A percentile compares a stretch with the other conserved stretches of the same genome.
Conservation (phyloP, 805 yeast species). For the Saccharomycopsis fodiens region DNA sequence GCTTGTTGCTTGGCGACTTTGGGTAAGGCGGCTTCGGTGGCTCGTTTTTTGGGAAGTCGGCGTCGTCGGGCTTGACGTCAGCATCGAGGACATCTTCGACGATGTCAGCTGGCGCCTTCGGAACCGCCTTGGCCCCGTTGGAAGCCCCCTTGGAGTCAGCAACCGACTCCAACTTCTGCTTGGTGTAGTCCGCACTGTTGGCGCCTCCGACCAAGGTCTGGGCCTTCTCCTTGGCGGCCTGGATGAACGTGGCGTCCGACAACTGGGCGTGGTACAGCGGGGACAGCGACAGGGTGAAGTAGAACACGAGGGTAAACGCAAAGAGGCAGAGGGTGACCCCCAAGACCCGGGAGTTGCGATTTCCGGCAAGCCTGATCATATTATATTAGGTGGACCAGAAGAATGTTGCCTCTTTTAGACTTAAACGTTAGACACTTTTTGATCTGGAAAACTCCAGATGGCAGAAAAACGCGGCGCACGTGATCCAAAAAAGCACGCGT, state of each 20-base stretch:
- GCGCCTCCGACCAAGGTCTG: conserved; percentile 7
- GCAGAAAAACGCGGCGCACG: too few species aligned
- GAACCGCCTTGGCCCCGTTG: neutral
- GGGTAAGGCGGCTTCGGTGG: conserved; percentile 19
- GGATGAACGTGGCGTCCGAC: conserved; percentile 7
- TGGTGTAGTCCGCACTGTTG: neutral
- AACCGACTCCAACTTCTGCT: neutral
- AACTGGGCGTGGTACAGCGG: conserved; percentile 14
- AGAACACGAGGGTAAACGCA: conserved; percentile 15
- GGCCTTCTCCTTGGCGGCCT: conserved; percentile 13
- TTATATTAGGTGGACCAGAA: neutral
- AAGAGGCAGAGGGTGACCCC: conserved; percentile 11
- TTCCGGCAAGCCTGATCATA: conserved; percentile 14
- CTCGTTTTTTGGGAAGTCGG: conserved; percentile 1
- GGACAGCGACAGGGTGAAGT: conserved; percentile 10
- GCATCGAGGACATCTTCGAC: neutral
- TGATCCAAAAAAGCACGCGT: too few species aligned
- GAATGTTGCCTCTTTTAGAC: too few species aligned
- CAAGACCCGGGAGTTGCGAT: conserved; percentile 16
- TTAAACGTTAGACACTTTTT: too few species aligned
- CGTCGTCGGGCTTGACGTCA: conserved; percentile 1
- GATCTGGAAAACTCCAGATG: too few species aligned
- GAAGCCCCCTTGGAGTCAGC: neutral
- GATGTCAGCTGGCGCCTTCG: neutral
- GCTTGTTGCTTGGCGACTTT: conserved; percentile 3